These are phyloP conservation scores for Syzygium aqueum DNA, from an alignment of 345 rosid genomes.

Conservation along the genomic window DNA sequence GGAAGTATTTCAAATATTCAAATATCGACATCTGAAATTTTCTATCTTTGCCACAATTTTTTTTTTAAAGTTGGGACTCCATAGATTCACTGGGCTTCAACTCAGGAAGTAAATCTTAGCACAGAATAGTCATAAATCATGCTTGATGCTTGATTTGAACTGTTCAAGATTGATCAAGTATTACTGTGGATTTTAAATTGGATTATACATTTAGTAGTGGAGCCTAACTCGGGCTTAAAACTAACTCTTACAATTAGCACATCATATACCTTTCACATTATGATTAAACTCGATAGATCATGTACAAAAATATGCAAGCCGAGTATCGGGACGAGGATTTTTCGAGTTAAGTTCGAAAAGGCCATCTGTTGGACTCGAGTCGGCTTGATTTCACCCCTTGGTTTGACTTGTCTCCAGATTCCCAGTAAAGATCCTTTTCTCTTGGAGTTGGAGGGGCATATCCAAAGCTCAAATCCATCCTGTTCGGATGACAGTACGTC, in stretches of 20 bases:
- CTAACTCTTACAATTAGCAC: background rate
- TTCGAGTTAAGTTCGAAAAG: background rate
- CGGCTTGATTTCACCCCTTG: background rate
- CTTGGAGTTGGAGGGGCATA: background rate
- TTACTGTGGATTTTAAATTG: background rate
- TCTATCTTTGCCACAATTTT: background rate
- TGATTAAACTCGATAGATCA: background rate
- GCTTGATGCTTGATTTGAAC: background rate
- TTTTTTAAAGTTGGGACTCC: background rate
- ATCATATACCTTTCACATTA: background rate
- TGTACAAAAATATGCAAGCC: background rate
- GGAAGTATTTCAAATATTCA: background rate
- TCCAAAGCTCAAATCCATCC: too few relatives aligned
- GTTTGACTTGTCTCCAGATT: background rate
- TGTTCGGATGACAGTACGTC: too few relatives aligned
- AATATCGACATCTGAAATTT: background rate
- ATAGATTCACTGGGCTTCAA: too few relatives aligned
- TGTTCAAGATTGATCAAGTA: rapidly evolving
- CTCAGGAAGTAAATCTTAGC: background rate
- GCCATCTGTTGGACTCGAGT: background rate
- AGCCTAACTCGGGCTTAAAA: background rate
- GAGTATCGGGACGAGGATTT: background rate
- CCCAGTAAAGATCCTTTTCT: background rate
- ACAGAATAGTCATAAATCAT: background rate
- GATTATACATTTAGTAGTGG: background rate